These are phyloP conservation scores for Claviceps purpurea DNA, from an alignment of 2,329 filamentous ascomycete genomes.

Conservation along the genomic window DNA sequence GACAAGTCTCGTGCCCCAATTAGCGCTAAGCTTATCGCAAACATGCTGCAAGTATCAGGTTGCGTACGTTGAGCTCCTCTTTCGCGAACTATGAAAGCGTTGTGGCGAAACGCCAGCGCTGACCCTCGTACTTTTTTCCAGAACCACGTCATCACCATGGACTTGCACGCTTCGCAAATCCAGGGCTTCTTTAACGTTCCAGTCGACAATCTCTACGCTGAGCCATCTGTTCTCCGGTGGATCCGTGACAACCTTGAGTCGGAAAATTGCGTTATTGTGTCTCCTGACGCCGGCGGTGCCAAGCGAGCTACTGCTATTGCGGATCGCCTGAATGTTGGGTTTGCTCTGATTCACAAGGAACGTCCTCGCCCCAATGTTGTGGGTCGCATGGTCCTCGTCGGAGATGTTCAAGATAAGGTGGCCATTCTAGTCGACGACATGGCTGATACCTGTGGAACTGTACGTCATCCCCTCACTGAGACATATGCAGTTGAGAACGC, in stretches of 20 bases:
- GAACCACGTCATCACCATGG: constrained; percentile 74
- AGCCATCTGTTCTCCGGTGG: constrained; percentile 84
- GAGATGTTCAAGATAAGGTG: constrained; percentile 79
- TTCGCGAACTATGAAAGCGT: background rate
- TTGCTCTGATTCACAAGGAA: constrained; percentile 95
- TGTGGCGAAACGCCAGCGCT: background rate
- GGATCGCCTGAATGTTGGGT: constrained; percentile 77
- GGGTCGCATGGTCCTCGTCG: constrained; percentile 85
- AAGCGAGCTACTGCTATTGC: constrained; percentile 91
- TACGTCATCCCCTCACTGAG: constrained; percentile 9
- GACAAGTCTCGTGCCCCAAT: constrained; percentile 90
- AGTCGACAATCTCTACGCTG: constrained; percentile 73
- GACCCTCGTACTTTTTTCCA: constrained; percentile 6
- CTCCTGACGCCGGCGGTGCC: constrained; percentile 85
- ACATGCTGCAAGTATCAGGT: constrained; percentile 92
- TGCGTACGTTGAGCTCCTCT: constrained; percentile 32
- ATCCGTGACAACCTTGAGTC: constrained; percentile 75
- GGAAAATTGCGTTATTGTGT: constrained; percentile 83
- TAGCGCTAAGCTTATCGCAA: constrained; percentile 87
- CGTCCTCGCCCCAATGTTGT: constrained; percentile 76
- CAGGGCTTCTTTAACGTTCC: constrained; percentile 88
- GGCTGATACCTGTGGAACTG: constrained; percentile 87
- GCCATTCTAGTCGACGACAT: constrained; percentile 97
- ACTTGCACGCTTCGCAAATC: constrained; percentile 85
- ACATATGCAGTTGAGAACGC: background rate